These are phyloP conservation scores for Phialophora chinensis DNA, from an alignment of 2,329 filamentous ascomycete genomes.

Conservation along the genomic window DNA sequence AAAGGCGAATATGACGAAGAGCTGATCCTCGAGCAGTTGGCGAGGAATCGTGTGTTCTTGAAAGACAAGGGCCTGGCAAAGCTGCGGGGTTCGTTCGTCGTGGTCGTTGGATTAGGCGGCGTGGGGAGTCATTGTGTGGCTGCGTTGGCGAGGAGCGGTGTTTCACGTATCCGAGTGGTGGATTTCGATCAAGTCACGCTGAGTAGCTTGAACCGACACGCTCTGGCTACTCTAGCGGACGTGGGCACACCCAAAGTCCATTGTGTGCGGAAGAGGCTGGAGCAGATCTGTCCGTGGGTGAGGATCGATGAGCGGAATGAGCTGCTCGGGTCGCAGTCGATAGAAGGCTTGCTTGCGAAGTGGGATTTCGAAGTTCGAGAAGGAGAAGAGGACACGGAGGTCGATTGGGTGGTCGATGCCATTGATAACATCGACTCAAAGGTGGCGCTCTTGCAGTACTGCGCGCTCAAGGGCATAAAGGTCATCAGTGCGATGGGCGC, in stretches of 20 bases:
- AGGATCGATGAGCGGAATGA: conserved; percentile 85
- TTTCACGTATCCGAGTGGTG: conserved; percentile 83
- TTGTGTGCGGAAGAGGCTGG: conserved; percentile 77
- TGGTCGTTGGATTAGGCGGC: conserved; percentile 91
- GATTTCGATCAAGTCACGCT: conserved; percentile 98
- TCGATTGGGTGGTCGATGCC: conserved; percentile 92
- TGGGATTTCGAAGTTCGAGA: conserved; percentile 64
- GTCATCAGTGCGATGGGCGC: conserved; percentile 97
- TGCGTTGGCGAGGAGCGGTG: conserved; percentile 85
- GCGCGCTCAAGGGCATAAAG: conserved; percentile 74
- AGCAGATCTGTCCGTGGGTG: conserved; percentile 90
- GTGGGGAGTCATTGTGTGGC: conserved; percentile 92
- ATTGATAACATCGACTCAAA: conserved; percentile 99
- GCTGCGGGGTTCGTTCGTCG: conserved; percentile 79
- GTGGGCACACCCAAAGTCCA: conserved; percentile 92
- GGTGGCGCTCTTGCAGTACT: conserved; percentile 87
- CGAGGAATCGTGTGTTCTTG: conserved; percentile 89
- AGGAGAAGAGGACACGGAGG: conserved; percentile 56
- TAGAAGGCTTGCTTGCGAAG: conserved; percentile 68
- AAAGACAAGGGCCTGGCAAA: conserved; percentile 79
- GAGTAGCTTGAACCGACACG: conserved; percentile 93
- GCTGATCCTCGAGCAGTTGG: conserved; percentile 90
- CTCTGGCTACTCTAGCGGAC: conserved; percentile 89
- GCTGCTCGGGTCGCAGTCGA: conserved; percentile 74
- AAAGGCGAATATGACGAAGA: conserved; percentile 73